Evolutionary conservation across 2,329 filamentous ascomycete species (phyloP).

Genomic region (Fusarium sacchari): DNA sequence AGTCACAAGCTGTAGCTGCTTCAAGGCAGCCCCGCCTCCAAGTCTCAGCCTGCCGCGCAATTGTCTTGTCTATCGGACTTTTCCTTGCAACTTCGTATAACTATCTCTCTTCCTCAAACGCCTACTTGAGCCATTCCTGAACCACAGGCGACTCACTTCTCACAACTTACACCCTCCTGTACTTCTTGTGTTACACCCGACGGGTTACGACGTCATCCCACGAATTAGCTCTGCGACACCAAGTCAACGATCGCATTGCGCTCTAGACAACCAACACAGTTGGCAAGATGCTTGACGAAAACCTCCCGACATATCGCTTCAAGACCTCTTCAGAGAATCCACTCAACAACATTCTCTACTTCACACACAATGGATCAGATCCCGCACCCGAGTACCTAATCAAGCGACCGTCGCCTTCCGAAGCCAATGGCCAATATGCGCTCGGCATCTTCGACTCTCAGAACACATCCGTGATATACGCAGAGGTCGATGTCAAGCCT

Average conservation of each 20-base stretch:
- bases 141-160: neutral
- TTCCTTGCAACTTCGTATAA: conserved; percentile 15
- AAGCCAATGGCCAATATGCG: conserved; percentile 85
- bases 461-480: conserved; percentile 84
- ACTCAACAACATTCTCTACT: conserved; percentile 66
- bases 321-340: conserved; percentile 63
- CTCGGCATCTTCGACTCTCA: conserved; percentile 85
- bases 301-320: conserved; percentile 79
- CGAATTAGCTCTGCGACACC: conserved; percentile 8
- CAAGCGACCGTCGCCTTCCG: conserved; percentile 74
- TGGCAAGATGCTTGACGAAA: conserved; percentile 84
- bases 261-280: neutral
- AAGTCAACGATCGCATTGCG: conserved; percentile 7
- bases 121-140: neutral
- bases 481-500: conserved; percentile 84
- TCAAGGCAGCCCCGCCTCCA: conserved; percentile 15
- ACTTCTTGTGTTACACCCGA: neutral
- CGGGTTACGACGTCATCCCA: conserved; percentile 21
- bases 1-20: conserved; percentile 18
- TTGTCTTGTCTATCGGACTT: conserved; percentile 13
- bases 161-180: neutral
- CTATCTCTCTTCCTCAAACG: neutral
- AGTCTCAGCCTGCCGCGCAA: conserved; percentile 33
- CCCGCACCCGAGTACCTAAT: conserved; percentile 83
- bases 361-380: conserved; percentile 80